Evolutionary conservation across 2,329 filamentous ascomycete genomes (phyloP).

Genomic region (Pseudonectria foliicola): DNA sequence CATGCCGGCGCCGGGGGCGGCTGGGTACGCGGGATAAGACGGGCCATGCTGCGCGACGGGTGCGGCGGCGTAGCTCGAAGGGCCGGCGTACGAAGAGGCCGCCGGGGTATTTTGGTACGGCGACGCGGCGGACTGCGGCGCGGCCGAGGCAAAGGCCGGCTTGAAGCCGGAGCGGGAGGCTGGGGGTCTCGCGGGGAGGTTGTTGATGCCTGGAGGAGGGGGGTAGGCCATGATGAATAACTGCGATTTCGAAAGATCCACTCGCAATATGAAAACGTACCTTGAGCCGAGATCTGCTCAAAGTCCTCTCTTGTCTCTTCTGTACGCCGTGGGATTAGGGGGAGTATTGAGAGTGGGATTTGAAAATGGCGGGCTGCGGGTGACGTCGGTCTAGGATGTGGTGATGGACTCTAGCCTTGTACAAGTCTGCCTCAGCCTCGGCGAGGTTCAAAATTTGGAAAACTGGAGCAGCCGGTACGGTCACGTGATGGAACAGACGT

Average conservation of each 20-base stretch:
- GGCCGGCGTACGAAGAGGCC: conserved; percentile 21
- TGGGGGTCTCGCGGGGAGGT: conserved; percentile 70
- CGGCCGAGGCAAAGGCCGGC: conserved; percentile 41
- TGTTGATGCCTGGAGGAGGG: conserved; percentile 65
- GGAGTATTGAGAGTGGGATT: too few species aligned
- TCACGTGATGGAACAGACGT: too few species aligned
- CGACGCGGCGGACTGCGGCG: conserved; percentile 27
- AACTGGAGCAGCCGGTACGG: too few species aligned
- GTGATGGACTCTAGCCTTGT: too few species aligned
- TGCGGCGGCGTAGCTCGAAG: conserved; percentile 28
- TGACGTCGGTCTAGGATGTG: too few species aligned
- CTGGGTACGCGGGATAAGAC: conserved; percentile 32
- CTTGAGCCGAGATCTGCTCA: conserved; percentile 40
- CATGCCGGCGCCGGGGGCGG: conserved; percentile 16
- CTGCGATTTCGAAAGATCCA: conserved; percentile 21
- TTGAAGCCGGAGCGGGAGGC: conserved; percentile 43
- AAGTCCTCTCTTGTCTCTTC: conserved; percentile 14
- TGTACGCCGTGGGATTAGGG: too few species aligned
- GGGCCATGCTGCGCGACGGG: conserved; percentile 38
- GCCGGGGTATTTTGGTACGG: conserved; percentile 29
- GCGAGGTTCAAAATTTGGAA: too few species aligned
- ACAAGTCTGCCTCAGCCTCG: too few species aligned
- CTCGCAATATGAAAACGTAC: conserved; percentile 35
- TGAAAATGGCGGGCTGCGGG: too few species aligned
- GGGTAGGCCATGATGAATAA: conserved; percentile 81